A percentile compares a stretch with the other conserved stretches of the same genome.
Conservation (phyloP, 176 grass and related monocot species). For the Elymus sibiricus region DNA sequence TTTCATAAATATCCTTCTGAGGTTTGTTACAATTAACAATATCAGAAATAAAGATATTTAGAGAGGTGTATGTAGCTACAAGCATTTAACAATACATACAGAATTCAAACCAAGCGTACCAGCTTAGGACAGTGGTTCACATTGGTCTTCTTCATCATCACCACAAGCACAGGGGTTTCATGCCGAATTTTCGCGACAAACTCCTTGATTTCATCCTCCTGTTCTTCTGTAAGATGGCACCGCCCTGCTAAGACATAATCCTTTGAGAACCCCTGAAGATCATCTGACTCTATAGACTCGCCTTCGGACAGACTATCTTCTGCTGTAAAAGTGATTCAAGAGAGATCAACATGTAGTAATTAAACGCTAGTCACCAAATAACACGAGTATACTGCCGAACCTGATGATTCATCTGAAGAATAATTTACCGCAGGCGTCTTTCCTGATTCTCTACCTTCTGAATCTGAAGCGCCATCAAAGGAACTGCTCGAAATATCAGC, state of each 20-base stretch:
- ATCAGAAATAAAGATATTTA: neutral
- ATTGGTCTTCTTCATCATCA: constrained; percentile 17
- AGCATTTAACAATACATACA: neutral
- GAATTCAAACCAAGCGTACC: neutral
- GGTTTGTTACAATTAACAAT: neutral
- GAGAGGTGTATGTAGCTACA: neutral
- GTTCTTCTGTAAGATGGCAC: constrained; percentile 3
- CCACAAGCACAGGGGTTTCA: constrained; percentile 10
- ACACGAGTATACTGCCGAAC: neutral
- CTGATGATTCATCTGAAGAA: neutral
- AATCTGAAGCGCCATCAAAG: neutral
- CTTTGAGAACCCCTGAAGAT: neutral
- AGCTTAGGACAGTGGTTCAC: neutral
- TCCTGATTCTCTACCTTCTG: neutral
- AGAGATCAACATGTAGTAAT: neutral
- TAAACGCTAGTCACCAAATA: neutral
- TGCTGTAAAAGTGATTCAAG: neutral
- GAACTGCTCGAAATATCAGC: neutral
- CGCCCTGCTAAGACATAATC: neutral
- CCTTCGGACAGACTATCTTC: neutral
- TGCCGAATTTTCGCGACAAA: neutral
- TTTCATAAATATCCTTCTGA: neutral
- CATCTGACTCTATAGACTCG: constrained; percentile 3
- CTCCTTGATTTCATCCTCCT: neutral
- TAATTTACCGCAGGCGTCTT: neutral